Base-by-base conservation (phyloP, 441 rosid species). In the Breynia disticha region DNA sequence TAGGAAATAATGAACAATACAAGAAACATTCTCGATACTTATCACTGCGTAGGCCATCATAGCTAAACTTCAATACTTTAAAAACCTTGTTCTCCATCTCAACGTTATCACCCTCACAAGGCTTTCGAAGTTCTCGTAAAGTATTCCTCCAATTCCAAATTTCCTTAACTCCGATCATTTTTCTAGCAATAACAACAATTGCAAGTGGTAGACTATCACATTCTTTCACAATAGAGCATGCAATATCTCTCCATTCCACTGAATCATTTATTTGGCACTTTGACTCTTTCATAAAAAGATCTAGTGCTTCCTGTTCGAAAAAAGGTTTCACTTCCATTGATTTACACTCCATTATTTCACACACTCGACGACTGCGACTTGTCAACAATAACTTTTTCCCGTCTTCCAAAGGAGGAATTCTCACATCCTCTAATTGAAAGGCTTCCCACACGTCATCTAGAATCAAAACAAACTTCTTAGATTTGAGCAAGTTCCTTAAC, bases 1-100 rank as follows among this genome's bases (percentile, higher is more conserved):
- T 43, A n/a, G 51, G 60, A 22, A n/a, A 56, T 11, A 50, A 28
- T 18, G 69, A 53, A 35, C 69, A 56, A 14, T 22, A 48, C 22
- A 61, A 49, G 41, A 65, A 52, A 24, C 61, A 69, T 12, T 43
- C 20, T 35, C 64, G 50, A 18, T 54, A 15, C 4, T 15, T 32
- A 14, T 10, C 11, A 48, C 48, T 20, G 7, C 6, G 6, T 51
- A 58, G 5, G 44, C 35, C 39, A 45, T 48, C 38, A 18, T n/a
- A n/a, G n/a, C n/a, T n/a, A n/a, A n/a, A n/a, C n/a, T n/a, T n/a
- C n/a, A n/a, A n/a, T n/a, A n/a, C 17, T 18, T 20, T 17, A 16
- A 54, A 55, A 12, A 62, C 42, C 41, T 46, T 39, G 1, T 48
- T n/a, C 49, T 55, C 58, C 21, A 20, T 53, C 17, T 52, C 15